phyloP scores from a whole-genome alignment of 2,329 filamentous ascomycete species.

The Pseudonectria foliicola region DNA sequence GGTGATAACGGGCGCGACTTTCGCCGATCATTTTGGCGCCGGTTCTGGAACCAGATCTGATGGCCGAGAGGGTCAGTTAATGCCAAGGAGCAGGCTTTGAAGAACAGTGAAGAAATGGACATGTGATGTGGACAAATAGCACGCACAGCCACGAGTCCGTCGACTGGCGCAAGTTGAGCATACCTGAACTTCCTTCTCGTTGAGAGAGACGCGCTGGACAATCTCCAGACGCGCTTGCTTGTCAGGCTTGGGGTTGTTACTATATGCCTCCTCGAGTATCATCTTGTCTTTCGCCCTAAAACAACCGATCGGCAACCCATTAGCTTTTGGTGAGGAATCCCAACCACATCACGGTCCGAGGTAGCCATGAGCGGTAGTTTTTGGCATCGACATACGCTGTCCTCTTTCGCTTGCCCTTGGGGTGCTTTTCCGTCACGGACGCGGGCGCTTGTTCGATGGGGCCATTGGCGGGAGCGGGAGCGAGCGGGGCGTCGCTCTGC shows the following conservation, averaged over 20 bases:
- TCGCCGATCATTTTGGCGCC: slow-evolving; percentile 83
- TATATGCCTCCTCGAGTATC: slow-evolving; percentile 79
- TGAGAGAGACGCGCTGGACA: slow-evolving; percentile 76
- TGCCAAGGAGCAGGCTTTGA: slow-evolving; percentile 11
- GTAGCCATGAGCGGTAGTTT: neutral
- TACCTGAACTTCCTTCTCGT: slow-evolving; percentile 96
- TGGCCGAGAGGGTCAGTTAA: slow-evolving; percentile 8
- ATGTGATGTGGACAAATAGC: slow-evolving; percentile 10
- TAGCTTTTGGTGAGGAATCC: slow-evolving; percentile 9
- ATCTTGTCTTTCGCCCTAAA: slow-evolving; percentile 78
- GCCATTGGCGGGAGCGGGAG: neutral
- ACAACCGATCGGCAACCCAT: slow-evolving; percentile 13
- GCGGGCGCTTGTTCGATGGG: slow-evolving; percentile 6
- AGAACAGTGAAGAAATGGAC: slow-evolving; percentile 1
- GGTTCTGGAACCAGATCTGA: slow-evolving; percentile 98
- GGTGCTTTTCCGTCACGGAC: slow-evolving; percentile 35
- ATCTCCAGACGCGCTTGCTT: slow-evolving; percentile 80
- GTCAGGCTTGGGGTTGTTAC: slow-evolving; percentile 81
- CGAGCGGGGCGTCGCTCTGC: too few species aligned
- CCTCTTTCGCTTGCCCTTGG: slow-evolving; percentile 55
- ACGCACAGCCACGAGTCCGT: slow-evolving; percentile 1
- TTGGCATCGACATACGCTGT: slow-evolving; percentile 43
- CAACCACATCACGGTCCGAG: neutral
- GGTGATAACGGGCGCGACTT: slow-evolving; percentile 78
- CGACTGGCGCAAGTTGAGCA: slow-evolving; percentile 23